Base-by-base conservation (phyloP, 2,329 filamentous ascomycete species). In the Nannizziopsis arthrosporioides region DNA sequence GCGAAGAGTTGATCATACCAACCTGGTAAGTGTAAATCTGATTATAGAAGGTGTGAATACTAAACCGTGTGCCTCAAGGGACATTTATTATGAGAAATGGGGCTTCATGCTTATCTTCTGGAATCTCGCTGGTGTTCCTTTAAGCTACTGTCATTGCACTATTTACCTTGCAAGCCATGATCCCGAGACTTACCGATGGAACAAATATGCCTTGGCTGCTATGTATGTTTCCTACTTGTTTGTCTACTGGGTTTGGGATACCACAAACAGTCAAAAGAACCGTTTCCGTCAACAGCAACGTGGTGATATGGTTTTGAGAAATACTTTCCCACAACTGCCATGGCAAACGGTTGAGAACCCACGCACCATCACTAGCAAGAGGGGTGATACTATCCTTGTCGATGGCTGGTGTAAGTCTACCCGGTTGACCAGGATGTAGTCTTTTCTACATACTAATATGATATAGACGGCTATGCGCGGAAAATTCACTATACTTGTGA, bases 91-190 rank as follows among this genome's bases (percentile, higher is more conserved):
- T 59, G 88, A 94, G 74, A 94, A 94, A 71, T 89, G 85, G 79
- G 88, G 88, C 45, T 94, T 94, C 73, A 94, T 94, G 88, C 78
- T 94, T 56, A 93, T 93, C 66, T 94, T 94, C 78, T 94, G 88
- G 88, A 94, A 94, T 68, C 73, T 94, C 63, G 87, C 88, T 41
- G 88, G 88, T 56, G 88, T 94, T 19, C 88, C 88, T 11, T 75
- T 94, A 45, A 88, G 81, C 47, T 94, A 94, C 75, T 94, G 87
- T 72, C 88, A 94, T 73, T 92, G 85, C 76, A 90, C 85, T 42
- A 80, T 94, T 59, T 94, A 85, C 69, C 76, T 94, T 44, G 87
- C 87, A 56, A 89, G 84, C 67, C 87, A 93, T 65, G 70, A 84
- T 59, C 84, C 89, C 0, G 74, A 78, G 32, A 78, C 79, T 50